phyloP scores from a whole-genome alignment of 352 stramenopile species.

The Phytophthora megakarya region DNA sequence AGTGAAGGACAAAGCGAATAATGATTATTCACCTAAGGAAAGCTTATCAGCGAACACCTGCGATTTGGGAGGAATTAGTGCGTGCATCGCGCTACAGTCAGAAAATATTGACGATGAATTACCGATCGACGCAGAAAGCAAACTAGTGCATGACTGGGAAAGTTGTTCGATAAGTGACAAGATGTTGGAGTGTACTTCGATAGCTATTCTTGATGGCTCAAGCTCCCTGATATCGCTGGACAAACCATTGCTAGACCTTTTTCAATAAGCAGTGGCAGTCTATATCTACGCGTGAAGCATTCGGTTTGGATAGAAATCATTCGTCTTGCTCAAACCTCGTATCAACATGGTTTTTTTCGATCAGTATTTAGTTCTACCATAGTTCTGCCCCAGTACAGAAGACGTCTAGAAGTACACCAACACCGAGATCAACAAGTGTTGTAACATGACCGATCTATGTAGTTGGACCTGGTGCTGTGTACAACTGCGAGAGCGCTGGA shows the following conservation, averaged over 20 bases:
- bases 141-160: slow-evolving; percentile 31
- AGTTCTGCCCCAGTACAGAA: too few relatives aligned
- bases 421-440: too few relatives aligned
- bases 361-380: too few relatives aligned
- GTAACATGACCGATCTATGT: too few relatives aligned
- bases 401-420: too few relatives aligned
- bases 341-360: too few relatives aligned
- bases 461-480: too few relatives aligned
- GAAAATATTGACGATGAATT: slow-evolving; percentile 17
- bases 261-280: slow-evolving; percentile 18
- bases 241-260: slow-evolving; percentile 19
- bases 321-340: too few relatives aligned
- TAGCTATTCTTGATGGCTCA: slow-evolving; percentile 32
- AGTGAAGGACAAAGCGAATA: neutral
- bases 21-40: neutral
- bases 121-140: slow-evolving; percentile 36
- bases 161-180: slow-evolving; percentile 12
- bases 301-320: too few relatives aligned
- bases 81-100: neutral
- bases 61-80: neutral
- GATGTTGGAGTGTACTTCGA: slow-evolving; percentile 37
- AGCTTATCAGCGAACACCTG: neutral
- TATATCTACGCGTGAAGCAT: too few relatives aligned
- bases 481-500: too few relatives aligned
- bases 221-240: slow-evolving; percentile 41